Base-by-base conservation (phyloP, 2,329 filamentous ascomycete species). In the Ploettnerulaceae sp. region DNA sequence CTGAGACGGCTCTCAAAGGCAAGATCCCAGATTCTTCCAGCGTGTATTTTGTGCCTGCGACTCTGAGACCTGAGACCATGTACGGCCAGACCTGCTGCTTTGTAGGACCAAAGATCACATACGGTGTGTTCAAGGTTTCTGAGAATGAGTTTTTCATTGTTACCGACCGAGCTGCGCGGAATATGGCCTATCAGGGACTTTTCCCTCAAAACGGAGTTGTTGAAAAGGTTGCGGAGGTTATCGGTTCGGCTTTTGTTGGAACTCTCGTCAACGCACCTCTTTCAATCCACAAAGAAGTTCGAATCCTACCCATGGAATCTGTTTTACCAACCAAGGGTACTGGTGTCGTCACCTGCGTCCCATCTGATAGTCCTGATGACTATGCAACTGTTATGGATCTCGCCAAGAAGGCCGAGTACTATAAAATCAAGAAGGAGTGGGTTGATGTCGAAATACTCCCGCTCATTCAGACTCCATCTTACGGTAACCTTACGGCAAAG, bases 1-100 rank as follows among this genome's bases (percentile, higher is more conserved):
- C 89, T 18, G 79, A 81, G 54, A 78, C 84, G 56, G 71, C 79
- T 43, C 69, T 97, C 48, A 77, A 84, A 64, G 83, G 79, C 55
- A 93, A 91, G 71, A 71, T 97, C 3, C 86, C 91, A 5, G 76
- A 82, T 26, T 81, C 78, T 54, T 84, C 87, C 35, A 85, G 85
- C 52, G 84, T 96, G 47, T 97, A 84, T 71, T 85, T 97, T 61
- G 81, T 97, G 9, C 86, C 93, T 9, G 93, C 93, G 12, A 97
- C 93, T 45, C 77, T 98, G 52, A 79, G 93, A 52, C 89, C 93
- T 2, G 93, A 98, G 74, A 98, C 93, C 26, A 97, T 98, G 91
- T 98, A 97, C 65, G 94, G 94, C 31, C 93, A 97, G 69, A 94
- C 83, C 3, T 94, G 88, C 70, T 95, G 90, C 66, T 98, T 97